Evolutionary conservation across 352 stramenopile species (phyloP).

Genomic region (Elongisporangium senticosum): DNA sequence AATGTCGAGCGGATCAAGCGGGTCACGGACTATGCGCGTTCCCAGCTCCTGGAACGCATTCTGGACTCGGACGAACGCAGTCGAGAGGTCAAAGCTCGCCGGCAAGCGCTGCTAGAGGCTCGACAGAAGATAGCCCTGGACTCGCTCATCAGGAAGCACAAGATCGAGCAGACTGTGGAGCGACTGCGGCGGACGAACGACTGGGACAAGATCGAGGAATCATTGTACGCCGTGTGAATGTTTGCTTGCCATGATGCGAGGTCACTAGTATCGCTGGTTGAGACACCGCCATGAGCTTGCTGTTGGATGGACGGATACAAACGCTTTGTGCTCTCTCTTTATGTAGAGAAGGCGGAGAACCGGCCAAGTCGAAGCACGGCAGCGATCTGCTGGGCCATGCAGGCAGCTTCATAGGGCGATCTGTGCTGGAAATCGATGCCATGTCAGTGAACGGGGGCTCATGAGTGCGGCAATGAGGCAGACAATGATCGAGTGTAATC

Average conservation of each 20-base stretch:
- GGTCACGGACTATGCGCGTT: conserved; percentile 60
- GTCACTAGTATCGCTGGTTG: background rate
- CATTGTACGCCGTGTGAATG: conserved; percentile 49
- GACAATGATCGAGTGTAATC: background rate
- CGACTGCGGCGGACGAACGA: conserved; percentile 57
- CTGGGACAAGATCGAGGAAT: conserved; percentile 78
- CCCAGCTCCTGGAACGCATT: conserved; percentile 53
- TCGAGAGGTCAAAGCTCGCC: conserved; percentile 54
- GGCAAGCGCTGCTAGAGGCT: conserved; percentile 44
- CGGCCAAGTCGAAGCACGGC: background rate
- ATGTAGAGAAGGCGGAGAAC: background rate
- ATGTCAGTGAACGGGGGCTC: background rate
- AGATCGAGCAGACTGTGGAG: conserved; percentile 59
- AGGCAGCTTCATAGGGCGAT: conserved; percentile 3
- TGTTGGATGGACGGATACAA: background rate
- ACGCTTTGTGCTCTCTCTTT: background rate
- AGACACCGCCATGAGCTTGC: background rate
- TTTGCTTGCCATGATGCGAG: conserved; percentile 2
- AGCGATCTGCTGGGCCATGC: background rate
- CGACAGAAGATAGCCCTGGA: conserved; percentile 62
- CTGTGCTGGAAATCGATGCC: conserved; percentile 1
- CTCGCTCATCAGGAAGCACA: conserved; percentile 60
- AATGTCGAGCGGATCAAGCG: conserved; percentile 73
- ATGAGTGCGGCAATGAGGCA: background rate
- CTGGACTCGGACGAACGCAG: conserved; percentile 53